phyloP scores from a whole-genome alignment of 768 basidiomycete species.

The Suillus occidentalis region DNA sequence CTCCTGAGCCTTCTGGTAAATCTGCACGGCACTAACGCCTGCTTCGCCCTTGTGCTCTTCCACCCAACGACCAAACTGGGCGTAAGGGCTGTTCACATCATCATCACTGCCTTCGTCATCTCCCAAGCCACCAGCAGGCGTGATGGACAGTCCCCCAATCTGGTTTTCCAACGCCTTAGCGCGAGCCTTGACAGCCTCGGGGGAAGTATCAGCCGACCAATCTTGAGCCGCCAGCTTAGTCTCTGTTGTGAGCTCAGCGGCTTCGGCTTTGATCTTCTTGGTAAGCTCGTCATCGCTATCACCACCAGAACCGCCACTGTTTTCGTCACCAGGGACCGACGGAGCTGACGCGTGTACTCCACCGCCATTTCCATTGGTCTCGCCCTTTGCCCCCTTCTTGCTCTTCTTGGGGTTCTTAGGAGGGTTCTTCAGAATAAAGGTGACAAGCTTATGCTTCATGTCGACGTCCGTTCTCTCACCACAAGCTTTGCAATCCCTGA shows the following conservation, averaged over 20 bases:
- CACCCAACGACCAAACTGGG: constrained; percentile 81
- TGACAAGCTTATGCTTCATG: constrained; percentile 95
- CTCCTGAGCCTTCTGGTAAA: constrained; percentile 89
- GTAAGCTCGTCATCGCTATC: constrained; percentile 90
- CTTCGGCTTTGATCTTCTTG: constrained; percentile 89
- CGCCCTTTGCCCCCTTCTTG: constrained; percentile 36
- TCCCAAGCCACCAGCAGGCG: constrained; percentile 37
- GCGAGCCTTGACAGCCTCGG: constrained; percentile 84
- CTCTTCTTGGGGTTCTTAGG: constrained; percentile 83
- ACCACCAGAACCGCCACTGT: constrained; percentile 33
- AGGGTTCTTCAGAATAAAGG: constrained; percentile 97
- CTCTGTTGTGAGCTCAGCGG: constrained; percentile 69
- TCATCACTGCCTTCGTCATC: constrained; percentile 92
- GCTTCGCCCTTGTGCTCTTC: constrained; percentile 59
- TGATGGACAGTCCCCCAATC: constrained; percentile 50
- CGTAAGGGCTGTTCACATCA: constrained; percentile 83
- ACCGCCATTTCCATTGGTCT: constrained; percentile 48
- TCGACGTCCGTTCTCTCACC: constrained; percentile 90
- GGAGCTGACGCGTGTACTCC: constrained; percentile 40
- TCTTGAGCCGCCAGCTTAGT: constrained; percentile 66
- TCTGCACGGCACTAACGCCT: constrained; percentile 48
- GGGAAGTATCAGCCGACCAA: constrained; percentile 91
- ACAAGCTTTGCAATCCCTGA: constrained; percentile 98
- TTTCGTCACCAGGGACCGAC: constrained; percentile 41
- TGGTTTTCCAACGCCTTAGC: constrained; percentile 65